phyloP scores from a whole-genome alignment of 768 basidiomycete genomes.

The Clitopilus passeckerianus region DNA sequence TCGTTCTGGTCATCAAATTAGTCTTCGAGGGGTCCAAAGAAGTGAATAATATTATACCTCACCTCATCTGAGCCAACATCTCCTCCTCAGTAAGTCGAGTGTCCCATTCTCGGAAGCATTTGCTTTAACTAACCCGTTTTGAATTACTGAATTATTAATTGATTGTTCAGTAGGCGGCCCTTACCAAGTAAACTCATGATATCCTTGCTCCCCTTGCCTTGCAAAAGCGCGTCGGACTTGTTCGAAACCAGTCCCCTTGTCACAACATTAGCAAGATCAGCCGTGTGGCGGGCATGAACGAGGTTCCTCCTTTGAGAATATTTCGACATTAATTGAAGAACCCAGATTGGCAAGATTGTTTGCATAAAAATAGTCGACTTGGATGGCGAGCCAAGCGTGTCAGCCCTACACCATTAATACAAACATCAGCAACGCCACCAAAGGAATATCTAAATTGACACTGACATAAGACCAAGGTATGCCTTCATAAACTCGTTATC shows the following conservation, averaged over 20 bases:
- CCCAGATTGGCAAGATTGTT: conserved; percentile 42
- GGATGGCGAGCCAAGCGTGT: conserved; percentile 43
- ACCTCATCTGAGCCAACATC: conserved; percentile 36
- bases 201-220: conserved; percentile 47
- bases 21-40: not conserved
- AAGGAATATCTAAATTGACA: not conserved
- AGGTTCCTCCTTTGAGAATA: conserved; percentile 38
- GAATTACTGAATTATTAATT: not conserved
- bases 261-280: conserved; percentile 36
- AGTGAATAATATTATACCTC: conserved; percentile 2
- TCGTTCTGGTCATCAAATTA: conserved; percentile 24
- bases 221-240: conserved; percentile 41
- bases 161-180: conserved; percentile 17
- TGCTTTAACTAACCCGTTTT: conserved; percentile 30
- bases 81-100: conserved; percentile 32
- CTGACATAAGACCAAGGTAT: conserved; percentile 46
- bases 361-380: conserved; percentile 42
- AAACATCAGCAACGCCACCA: not conserved
- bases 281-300: conserved; percentile 41
- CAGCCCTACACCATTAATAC: conserved; percentile 27
- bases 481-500: conserved; percentile 52
- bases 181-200: conserved; percentile 53
- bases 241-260: conserved; percentile 41
- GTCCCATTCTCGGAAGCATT: conserved; percentile 33
- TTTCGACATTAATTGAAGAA: conserved; percentile 40